A percentile compares a stretch with the other conserved stretches of the same genome.
Conservation (phyloP, 2,329 filamentous ascomycete species). For the Colletotrichum lindemuthianum region DNA sequence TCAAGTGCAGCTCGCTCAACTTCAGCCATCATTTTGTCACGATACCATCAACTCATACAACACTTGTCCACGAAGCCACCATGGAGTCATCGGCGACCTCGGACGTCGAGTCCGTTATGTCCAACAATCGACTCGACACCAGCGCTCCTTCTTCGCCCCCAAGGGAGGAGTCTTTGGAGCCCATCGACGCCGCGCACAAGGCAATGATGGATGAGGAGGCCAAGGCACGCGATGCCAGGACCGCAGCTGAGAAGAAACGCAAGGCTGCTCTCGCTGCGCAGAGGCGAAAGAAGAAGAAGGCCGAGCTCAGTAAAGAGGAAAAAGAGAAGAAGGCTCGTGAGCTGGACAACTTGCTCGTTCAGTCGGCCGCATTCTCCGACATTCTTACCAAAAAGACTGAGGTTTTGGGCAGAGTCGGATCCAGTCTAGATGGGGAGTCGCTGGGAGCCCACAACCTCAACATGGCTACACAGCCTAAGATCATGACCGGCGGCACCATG, state of each 20-base stretch:
- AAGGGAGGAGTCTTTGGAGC: conserved; percentile 36
- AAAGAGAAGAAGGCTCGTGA: conserved; percentile 68
- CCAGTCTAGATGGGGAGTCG: conserved; percentile 67
- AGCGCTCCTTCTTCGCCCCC: conserved; percentile 53
- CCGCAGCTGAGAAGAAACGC: conserved; percentile 60
- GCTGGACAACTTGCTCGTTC: conserved; percentile 66
- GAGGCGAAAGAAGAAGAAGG: conserved; percentile 57
- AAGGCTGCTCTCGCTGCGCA: conserved; percentile 52
- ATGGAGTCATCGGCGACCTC: conserved; percentile 47
- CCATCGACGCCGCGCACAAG: conserved; percentile 38
- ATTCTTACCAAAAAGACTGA: conserved; percentile 72
- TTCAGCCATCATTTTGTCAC: not conserved
- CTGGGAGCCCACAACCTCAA: conserved; percentile 74
- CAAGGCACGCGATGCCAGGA: conserved; percentile 47
- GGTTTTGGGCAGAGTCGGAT: conserved; percentile 70
- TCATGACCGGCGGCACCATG: conserved; percentile 90
- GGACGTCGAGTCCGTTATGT: conserved; percentile 45
- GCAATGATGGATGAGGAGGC: conserved; percentile 50
- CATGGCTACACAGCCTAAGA: conserved; percentile 86
- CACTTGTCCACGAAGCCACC: accelerated
- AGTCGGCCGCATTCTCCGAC: conserved; percentile 70
- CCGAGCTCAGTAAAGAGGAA: conserved; percentile 59
- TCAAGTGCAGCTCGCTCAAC: not conserved
- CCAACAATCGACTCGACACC: conserved; percentile 43
- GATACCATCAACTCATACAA: not conserved